Base-by-base conservation (phyloP, 148 eudicot species). In the Simmondsia chinensis region DNA sequence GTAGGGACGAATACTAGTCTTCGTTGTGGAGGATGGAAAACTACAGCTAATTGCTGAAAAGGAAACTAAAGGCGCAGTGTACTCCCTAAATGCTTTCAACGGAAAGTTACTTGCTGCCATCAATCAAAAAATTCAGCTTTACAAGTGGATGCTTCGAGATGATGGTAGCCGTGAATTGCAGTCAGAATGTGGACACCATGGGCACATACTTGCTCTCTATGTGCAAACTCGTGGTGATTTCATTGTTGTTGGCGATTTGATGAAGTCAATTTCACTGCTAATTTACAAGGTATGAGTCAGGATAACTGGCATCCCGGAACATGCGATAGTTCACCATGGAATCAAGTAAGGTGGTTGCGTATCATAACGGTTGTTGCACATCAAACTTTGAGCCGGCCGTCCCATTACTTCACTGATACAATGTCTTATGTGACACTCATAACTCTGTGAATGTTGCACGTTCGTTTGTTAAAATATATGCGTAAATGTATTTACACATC, bases 161-260 rank as follows among this genome's bases (percentile, higher is more conserved):
- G 97, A 85, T 46, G 88, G 97, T 29, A 76, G 79, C 32, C 97
- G 69, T 24, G 95, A 89, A 50, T 65, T 89, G 62, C 97, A 84
- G 56, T 76, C 95, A 36, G 97, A 89, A 56, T 89, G 97, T 58
- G 97, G 95, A 33, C 97, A 89, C 48, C 97, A 89, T 56, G 97
- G 97, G 8, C 97, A 89, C 66, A 85, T 84, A 56, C 95, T 89
- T 58, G 97, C 97, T 29, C 66, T 89, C 54, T 85, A 81, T 68
- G 97, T 89, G 27, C 97, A 85, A 64, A 89, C 95, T 32, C 81
- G 95, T 51, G 97, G 97, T 9, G 97, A 89, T 65, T 89, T 89
- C 59, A 89, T 89, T 51, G 85, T 89, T 46, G 95, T 89, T 9
- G 97, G 97, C 26, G 97, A 89, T 60, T 58, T 89, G 69, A 89